Conservation (phyloP, 768 basidiomycete genomes). For the Serpula lacrymans region DNA sequence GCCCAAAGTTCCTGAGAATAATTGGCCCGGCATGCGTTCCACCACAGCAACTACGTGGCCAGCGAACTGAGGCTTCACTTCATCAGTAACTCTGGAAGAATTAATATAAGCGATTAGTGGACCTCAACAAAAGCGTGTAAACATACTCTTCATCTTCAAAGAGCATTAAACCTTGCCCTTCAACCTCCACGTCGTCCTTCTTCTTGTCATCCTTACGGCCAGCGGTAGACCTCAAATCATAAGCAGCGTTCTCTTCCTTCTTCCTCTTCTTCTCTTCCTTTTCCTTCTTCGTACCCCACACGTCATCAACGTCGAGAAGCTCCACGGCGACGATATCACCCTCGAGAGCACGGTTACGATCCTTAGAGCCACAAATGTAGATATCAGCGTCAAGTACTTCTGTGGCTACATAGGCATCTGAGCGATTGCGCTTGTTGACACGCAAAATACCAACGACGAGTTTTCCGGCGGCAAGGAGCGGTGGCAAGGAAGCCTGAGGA, state of each 20-base stretch:
- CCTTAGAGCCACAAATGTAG: conserved; percentile 98
- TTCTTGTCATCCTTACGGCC: conserved; percentile 97
- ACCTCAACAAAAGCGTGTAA: neutral
- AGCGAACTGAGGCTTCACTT: conserved; percentile 96
- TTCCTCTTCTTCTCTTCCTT: conserved; percentile 99
- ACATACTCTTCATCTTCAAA: conserved; percentile 96
- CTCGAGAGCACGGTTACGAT: conserved; percentile 96
- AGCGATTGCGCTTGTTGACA: conserved; percentile 97
- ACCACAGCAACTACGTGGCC: conserved; percentile 99
- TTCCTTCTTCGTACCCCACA: conserved; percentile 99
- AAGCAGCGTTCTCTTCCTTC: conserved; percentile 98
- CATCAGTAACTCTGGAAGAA: conserved; percentile 80
- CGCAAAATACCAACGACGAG: conserved; percentile 95
- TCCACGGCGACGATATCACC: conserved; percentile 99
- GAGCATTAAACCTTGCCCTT: conserved; percentile 94
- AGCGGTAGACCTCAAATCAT: conserved; percentile 71
- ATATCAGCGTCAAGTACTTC: conserved; percentile 98
- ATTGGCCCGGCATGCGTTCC: conserved; percentile 97
- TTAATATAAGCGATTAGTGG: conserved; percentile 9
- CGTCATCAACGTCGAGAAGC: conserved; percentile 95
- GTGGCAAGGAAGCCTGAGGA: conserved; percentile 95
- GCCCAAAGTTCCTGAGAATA: conserved; percentile 96
- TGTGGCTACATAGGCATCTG: conserved; percentile 97
- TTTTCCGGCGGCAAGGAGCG: conserved; percentile 94
- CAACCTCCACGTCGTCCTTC: conserved; percentile 99